These are phyloP conservation scores for Lepidium aucheri DNA, from an alignment of 345 rosid genomes.

Conservation along the genomic window DNA sequence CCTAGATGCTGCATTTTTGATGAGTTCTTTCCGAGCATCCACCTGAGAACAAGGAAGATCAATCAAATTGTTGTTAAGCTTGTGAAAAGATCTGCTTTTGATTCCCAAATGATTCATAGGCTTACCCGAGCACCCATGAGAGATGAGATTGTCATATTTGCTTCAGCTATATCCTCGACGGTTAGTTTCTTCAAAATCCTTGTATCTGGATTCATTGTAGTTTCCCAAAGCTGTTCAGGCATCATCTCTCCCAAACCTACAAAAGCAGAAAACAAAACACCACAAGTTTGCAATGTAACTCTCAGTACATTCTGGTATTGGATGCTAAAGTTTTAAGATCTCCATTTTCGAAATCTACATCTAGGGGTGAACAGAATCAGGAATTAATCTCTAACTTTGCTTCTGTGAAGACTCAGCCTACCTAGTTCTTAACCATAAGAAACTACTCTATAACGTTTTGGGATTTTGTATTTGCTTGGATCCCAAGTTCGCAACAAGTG, in stretches of 20 bases:
- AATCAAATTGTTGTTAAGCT: not conserved
- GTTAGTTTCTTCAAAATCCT: constrained; percentile 77
- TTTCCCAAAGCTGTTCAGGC: constrained; percentile 97
- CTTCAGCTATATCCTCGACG: constrained; percentile 76
- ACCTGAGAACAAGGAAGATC: constrained; percentile 39
- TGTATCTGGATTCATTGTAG: constrained; percentile 83
- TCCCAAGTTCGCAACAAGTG: not conserved
- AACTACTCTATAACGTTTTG: not conserved
- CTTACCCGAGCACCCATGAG: constrained; percentile 95
- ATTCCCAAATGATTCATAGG: not conserved
- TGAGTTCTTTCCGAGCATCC: constrained; percentile 75
- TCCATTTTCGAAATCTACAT: not conserved
- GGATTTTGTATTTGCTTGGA: not conserved
- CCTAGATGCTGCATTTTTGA: constrained; percentile 50
- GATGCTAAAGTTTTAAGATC: not conserved
- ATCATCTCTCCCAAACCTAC: constrained; percentile 99
- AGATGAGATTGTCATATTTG: constrained; percentile 66
- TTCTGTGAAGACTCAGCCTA: not conserved
- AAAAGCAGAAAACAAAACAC: not conserved
- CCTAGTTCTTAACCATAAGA: not conserved
- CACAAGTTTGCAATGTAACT: not conserved
- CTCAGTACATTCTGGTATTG: not conserved
- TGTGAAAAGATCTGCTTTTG: not conserved
- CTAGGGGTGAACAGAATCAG: not conserved
- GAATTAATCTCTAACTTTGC: not conserved